Conservation (phyloP, 768 basidiomycete genomes). For the Postia placenta region DNA sequence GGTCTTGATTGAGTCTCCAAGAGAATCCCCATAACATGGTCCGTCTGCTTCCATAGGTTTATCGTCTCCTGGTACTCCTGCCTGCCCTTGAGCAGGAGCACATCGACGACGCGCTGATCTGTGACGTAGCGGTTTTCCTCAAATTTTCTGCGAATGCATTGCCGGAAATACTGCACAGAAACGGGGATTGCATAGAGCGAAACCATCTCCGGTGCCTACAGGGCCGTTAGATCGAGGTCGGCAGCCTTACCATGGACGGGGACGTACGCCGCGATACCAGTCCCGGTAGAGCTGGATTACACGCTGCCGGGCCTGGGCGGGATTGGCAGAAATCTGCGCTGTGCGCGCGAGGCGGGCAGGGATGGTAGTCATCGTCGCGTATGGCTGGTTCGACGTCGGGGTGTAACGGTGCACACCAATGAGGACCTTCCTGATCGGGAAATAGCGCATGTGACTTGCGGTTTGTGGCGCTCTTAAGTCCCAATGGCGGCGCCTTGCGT, state of each 20-base stretch:
- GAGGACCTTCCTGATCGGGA: neutral
- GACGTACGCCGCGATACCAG: constrained; percentile 88
- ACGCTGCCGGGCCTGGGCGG: constrained; percentile 59
- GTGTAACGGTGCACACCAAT: neutral
- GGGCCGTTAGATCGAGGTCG: constrained; percentile 3
- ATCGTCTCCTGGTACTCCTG: constrained; percentile 93
- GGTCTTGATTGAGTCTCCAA: constrained; percentile 44
- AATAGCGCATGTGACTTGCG: constrained; percentile 1
- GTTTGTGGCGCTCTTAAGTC: too few species aligned
- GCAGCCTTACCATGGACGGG: constrained; percentile 8
- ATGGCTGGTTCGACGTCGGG: neutral
- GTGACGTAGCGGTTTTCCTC: constrained; percentile 81
- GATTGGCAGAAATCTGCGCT: constrained; percentile 49
- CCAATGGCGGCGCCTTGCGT: constrained; percentile 1
- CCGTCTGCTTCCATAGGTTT: constrained; percentile 89
- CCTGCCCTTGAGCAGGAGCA: constrained; percentile 76
- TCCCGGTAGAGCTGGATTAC: constrained; percentile 79
- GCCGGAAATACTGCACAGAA: constrained; percentile 71
- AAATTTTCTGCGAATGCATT: constrained; percentile 79
- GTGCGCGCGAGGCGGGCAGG: constrained; percentile 80
- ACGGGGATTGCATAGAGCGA: constrained; percentile 76
- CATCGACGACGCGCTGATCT: constrained; percentile 78
- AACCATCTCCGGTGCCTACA: constrained; percentile 87
- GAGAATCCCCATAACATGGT: constrained; percentile 72
- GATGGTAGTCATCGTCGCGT: constrained; percentile 46